Base-by-base conservation (phyloP, 108 stramenopile genomes). In the Mediolabrus comicus region DNA sequence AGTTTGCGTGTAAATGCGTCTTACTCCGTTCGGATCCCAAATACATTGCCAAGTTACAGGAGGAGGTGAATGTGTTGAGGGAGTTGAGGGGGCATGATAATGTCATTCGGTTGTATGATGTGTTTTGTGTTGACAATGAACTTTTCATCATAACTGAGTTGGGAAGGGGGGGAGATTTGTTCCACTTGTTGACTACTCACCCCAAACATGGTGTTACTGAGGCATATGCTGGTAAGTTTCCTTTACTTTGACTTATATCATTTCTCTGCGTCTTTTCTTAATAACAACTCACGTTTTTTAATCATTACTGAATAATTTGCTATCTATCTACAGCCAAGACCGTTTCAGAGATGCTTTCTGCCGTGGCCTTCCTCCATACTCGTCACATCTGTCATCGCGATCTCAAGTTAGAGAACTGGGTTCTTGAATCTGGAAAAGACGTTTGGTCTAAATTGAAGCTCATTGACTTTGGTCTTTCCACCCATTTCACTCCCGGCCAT, bases 181-280 rank as follows among this genome's bases (percentile, higher is more conserved):
- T 95, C 70, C 94, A 95, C 60, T 80, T 92, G 72, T 72, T 92
- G 63, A 95, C 91, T 25, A 95, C 94, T 12, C 91, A 95, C 77
- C 94, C 94, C 11, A 95, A 95, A 74, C 94, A 95, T 67, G 94
- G 94, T 26, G 94, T 95, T 13, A 95, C 94, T 39, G 94, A 95
- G 83, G 77, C 85, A 0, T 95, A 95, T 76, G 94, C 94, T 53
- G 88, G 89, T 88, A 79, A 81, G 90, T 81, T 76, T 14, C 14
- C 24, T 53, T 53, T n/a, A n/a, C 46, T 49, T 24, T 22, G 0
- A 4, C n/a, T 49, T 24, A 22, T 22, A 22, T 49, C 19, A 22
- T 49, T 49, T 49, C n/a, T 13, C 11, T 49, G 7, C 3, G 17
- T 17, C 0, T 22, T 24, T 4, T 19, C 1, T n/a, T 22, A 43